Base-by-base conservation (phyloP, 139 green algal genomes). In the Spirogloea muscicola region DNA sequence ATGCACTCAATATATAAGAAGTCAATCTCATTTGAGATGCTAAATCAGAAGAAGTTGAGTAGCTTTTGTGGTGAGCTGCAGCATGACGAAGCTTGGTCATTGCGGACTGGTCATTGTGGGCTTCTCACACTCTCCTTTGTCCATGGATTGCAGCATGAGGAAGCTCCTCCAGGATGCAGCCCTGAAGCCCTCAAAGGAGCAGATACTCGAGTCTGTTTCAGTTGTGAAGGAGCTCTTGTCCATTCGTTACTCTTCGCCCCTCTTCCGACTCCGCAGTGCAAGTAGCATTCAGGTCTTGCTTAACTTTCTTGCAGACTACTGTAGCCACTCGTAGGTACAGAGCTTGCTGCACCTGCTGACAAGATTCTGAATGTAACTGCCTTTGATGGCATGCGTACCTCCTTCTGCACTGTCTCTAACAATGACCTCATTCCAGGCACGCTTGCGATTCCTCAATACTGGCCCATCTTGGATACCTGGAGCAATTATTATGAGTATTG, bases 241-340 rank as follows among this genome's bases (percentile, higher is more conserved):
- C 3, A 46, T 87, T 80, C 69, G 69, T 33, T 60, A 51, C 40
- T 83, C 74, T 9, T 91, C 87, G 0, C 88, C 87, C 34, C 84
- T 96, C 34, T 93, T 95, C 74, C 84, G 89, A 21, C 83, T 96
- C 41, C 76, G 79, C 3, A 79, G 60, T 3, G 58, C 78, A 0
- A 80, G 81, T 6, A 68, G 86, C 68, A 18, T 76, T 72, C 68
- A 76, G 63, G 37, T 9, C 44, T 16, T 52, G 6, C 34, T 25
- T 65, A 65, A 65, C 13, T 13, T 65, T 65, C 57, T 41, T 21
- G 21, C 21, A 55, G 46, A 31, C 21, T 31, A 7, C 55, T 25
- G 18, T 29, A 29, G 31, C 37, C 31, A 1, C 13, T 25, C 37
- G 25, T 58, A 43, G 59, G 3, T 7, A 43, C 55, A 16, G 13